These are phyloP conservation scores for Pseudogymnoascus sp. DNA, from an alignment of 2,329 filamentous ascomycete species.

Conservation along the genomic window DNA sequence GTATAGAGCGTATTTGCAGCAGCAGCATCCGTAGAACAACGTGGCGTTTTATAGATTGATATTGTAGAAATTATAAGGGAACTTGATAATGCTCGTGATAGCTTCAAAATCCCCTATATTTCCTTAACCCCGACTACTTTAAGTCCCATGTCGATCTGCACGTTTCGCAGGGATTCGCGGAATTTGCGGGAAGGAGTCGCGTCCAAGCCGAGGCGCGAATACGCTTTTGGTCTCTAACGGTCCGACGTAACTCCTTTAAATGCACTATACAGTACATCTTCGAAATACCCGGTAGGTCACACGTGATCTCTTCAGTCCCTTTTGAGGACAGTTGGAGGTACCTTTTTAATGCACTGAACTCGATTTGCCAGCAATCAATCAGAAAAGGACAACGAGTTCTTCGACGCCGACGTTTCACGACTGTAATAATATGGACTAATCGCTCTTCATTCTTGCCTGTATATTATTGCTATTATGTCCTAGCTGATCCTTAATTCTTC, in stretches of 20 bases:
- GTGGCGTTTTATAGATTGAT: background rate
- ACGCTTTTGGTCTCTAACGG: background rate
- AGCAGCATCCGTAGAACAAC: background rate
- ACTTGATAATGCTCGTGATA: background rate
- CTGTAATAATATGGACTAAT: constrained; percentile 9
- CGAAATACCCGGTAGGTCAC: background rate
- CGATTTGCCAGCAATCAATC: constrained; percentile 3
- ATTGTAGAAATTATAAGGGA: background rate
- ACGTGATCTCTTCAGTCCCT: background rate
- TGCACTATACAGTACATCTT: background rate
- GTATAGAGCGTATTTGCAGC: background rate
- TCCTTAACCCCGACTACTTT: background rate
- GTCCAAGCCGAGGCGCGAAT: background rate
- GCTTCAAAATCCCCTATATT: background rate
- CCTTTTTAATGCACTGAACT: background rate
- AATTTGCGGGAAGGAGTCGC: background rate
- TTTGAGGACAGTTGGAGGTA: constrained; percentile 7
- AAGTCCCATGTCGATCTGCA: background rate
- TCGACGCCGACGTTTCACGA: constrained; percentile 3
- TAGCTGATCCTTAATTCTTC: constrained; percentile 2
- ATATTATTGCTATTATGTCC: constrained; percentile 5
- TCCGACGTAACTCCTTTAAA: constrained; percentile 4
- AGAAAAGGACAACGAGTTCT: constrained; percentile 8
- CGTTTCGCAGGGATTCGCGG: background rate
- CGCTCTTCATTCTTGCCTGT: background rate